Base-by-base conservation (phyloP, 1,139 yeast genomes). In the Yamadazyma siamensis region DNA sequence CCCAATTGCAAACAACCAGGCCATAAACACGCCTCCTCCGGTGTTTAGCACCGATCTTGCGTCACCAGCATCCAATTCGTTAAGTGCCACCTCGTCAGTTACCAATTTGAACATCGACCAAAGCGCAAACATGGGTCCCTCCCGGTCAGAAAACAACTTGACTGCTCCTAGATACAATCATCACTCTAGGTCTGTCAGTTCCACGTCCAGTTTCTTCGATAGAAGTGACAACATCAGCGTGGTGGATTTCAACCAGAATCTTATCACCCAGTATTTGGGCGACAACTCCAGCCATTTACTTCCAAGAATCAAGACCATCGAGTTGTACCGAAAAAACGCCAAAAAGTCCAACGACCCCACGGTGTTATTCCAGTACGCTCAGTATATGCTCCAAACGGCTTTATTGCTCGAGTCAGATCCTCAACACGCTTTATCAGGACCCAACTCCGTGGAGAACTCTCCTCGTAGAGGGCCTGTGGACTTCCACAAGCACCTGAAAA, bases 321-420 rank as follows among this genome's bases (percentile, higher is more conserved):
- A 89, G 45, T 68, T 87, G 64, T 89, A 89, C 60, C 72, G 94
- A 33, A 75, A 82, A 46, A 89, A 86, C 49, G 95, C 95, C 13
- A 82, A 81, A 49, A 84, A 80, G 48, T 76, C 89, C 11, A 81
- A 80, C 49, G 96, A 89, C 50, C 95, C 96, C 1, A 77, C 75
- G 15, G 82, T 86, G 13, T 74, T 88, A 47, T 87, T 87, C 56
- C 91, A 87, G 50, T 88, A 86, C 52, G 96, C 96, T 1, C 95
- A 88, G 58, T 86, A 84, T 54, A 81, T 85, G 82, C 64, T 87
- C 32, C 94, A 86, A 55, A 84, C 94, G 1, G 95, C 94, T 2
- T 65, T 86, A 41, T 59, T 79, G 15, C 64, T 78, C 44, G 20
- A 18, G 10, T 47, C 50, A 13, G 35, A 35, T 4, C n/a, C 25